Conservation (phyloP, 768 basidiomycete species). For the Lactifluus rugatus region DNA sequence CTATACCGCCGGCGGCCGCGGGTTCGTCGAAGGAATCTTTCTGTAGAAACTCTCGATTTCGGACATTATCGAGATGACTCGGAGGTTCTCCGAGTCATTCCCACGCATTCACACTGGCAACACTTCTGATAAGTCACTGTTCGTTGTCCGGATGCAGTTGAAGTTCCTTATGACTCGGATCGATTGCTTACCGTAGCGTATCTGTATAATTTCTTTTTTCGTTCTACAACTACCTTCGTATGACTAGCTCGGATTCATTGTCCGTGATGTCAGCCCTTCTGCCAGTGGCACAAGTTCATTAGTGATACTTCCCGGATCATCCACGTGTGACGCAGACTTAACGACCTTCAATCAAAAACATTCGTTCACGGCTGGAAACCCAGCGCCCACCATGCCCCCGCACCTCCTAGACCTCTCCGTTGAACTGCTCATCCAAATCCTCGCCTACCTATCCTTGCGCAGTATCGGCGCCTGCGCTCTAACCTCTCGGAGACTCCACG, state of each 20-base stretch:
- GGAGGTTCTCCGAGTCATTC: not conserved
- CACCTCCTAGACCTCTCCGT: slow-evolving; percentile 15
- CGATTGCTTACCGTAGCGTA: not conserved
- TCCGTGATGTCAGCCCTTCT: not conserved
- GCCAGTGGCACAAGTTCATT: not conserved
- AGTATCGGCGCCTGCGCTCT: slow-evolving; percentile 10
- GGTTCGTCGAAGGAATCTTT: not conserved
- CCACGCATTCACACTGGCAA: slow-evolving; percentile 2
- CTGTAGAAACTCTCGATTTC: not conserved
- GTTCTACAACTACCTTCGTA: not conserved
- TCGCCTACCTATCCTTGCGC: slow-evolving; percentile 7
- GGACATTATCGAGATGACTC: not conserved
- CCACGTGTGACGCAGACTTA: slow-evolving; percentile 3
- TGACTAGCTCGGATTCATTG: not conserved
- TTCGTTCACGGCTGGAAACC: not conserved
- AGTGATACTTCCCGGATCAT: not conserved
- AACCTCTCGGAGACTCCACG: slow-evolving; percentile 7
- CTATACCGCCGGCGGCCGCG: not conserved
- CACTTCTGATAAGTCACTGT: not conserved
- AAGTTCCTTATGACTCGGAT: not conserved
- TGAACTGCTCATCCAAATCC: slow-evolving; percentile 15
- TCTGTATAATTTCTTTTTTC: not conserved
- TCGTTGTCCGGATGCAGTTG: not conserved
- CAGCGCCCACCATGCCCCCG: slow-evolving; percentile 8
- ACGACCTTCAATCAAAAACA: not conserved